These are phyloP conservation scores for Immersiporthe knoxdaviesiana DNA, from an alignment of 2,329 filamentous ascomycete species.

Conservation along the genomic window DNA sequence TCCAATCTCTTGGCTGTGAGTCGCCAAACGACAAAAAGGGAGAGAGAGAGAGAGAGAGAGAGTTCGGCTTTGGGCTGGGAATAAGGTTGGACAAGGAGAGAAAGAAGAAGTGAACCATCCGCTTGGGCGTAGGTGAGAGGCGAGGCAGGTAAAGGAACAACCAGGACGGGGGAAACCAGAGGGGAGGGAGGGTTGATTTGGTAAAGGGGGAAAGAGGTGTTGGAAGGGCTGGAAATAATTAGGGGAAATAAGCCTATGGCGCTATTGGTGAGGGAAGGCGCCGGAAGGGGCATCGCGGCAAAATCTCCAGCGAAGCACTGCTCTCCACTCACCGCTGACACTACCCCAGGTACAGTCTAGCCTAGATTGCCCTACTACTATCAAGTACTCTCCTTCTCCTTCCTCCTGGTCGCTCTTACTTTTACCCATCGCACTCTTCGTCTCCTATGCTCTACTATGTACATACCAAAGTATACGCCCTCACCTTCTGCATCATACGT, in stretches of 20 bases:
- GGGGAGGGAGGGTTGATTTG: background rate
- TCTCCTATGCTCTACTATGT: background rate
- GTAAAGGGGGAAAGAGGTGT: slow-evolving; percentile 8
- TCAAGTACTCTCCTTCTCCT: background rate
- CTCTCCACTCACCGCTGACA: background rate
- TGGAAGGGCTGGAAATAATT: slow-evolving; percentile 7
- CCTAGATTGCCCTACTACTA: background rate
- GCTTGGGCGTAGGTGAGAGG: background rate
- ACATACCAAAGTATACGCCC: background rate
- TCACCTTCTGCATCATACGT: background rate
- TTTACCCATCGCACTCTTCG: too few relatives aligned
- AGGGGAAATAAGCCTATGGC: slow-evolving; percentile 8
- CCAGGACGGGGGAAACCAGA: background rate
- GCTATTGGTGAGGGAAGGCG: slow-evolving; percentile 1
- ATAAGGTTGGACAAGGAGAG: slow-evolving; percentile 14
- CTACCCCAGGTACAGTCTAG: background rate
- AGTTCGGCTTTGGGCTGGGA: slow-evolving; percentile 21
- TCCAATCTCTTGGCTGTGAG: background rate
- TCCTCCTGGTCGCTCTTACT: too few relatives aligned
- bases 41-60: background rate
- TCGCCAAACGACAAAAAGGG: background rate
- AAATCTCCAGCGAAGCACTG: background rate
- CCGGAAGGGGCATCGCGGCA: slow-evolving; percentile 7
- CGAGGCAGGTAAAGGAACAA: background rate
- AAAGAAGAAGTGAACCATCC: background rate